Evolutionary conservation across 1,139 yeast genomes (phyloP).

Genomic region (Blastobotrys aristatus): DNA sequence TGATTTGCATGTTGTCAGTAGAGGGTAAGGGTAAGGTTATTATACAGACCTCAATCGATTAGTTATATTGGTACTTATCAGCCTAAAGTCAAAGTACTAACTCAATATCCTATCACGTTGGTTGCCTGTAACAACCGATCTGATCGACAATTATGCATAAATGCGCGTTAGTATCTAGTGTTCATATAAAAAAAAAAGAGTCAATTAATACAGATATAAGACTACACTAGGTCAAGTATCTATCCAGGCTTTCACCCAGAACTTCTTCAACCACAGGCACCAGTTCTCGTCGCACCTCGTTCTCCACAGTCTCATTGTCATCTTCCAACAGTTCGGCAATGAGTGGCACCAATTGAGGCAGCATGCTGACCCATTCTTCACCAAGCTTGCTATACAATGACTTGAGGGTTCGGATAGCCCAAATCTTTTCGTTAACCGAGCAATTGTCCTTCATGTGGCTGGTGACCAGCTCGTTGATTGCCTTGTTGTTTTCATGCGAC

Average conservation of each 20-base stretch:
- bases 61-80: too few species aligned
- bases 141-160: too few species aligned
- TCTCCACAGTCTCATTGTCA: slow-evolving; percentile 88
- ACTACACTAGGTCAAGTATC: slow-evolving; percentile 61
- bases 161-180: too few species aligned
- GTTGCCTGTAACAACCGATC: too few species aligned
- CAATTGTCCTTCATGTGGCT: slow-evolving; percentile 48
- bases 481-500: slow-evolving; percentile 77
- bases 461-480: slow-evolving; percentile 51
- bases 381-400: slow-evolving; percentile 81
- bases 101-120: too few species aligned
- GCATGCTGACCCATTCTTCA: slow-evolving; percentile 84
- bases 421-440: slow-evolving; percentile 55
- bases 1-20: too few species aligned
- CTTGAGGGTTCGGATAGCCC: slow-evolving; percentile 79
- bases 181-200: not conserved
- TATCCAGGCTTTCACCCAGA: slow-evolving; percentile 89
- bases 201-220: too few species aligned
- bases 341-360: slow-evolving; percentile 92
- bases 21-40: too few species aligned
- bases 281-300: slow-evolving; percentile 86
- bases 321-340: slow-evolving; percentile 94
- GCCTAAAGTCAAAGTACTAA: too few species aligned
- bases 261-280: slow-evolving; percentile 89
- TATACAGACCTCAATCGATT: too few species aligned